A percentile compares a stretch with the other conserved stretches of the same genome.
Evolutionary conservation across 2,329 filamentous ascomycete genomes (phyloP).

Genomic region (Furcasterigmium furcatum): DNA sequence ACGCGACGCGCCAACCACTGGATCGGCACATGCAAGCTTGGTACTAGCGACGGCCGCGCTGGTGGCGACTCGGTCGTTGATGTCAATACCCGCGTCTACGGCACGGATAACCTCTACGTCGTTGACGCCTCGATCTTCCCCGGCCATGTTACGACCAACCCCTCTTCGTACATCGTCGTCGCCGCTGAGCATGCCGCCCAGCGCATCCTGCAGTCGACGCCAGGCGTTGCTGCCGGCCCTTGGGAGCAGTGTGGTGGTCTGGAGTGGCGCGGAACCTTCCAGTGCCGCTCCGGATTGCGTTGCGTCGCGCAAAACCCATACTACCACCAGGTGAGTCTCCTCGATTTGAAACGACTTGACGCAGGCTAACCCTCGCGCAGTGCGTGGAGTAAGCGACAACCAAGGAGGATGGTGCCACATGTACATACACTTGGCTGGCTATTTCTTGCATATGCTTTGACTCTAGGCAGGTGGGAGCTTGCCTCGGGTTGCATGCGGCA

Average conservation of each 20-base stretch:
- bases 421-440: no score
- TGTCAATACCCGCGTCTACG: slow-evolving; percentile 60
- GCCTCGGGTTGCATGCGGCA: no score
- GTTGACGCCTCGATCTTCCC: slow-evolving; percentile 69
- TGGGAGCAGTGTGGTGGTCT: slow-evolving; percentile 16
- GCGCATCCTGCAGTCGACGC: slow-evolving; percentile 14
- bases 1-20: slow-evolving; percentile 48
- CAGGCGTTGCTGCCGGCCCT: slow-evolving; percentile 4
- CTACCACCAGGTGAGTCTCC: slow-evolving; percentile 11
- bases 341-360: no score
- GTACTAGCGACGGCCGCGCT: slow-evolving; percentile 50
- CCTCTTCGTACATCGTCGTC: slow-evolving; percentile 61
- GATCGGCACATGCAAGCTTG: slow-evolving; percentile 57
- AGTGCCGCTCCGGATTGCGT: slow-evolving; percentile 11
- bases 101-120: slow-evolving; percentile 65
- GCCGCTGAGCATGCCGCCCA: slow-evolving; percentile 58
- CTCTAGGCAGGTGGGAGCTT: no score
- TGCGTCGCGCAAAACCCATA: slow-evolving; percentile 13
- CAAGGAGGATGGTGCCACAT: no score
- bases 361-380: no score
- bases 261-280: slow-evolving; percentile 17
- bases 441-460: no score
- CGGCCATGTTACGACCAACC: slow-evolving; percentile 66
- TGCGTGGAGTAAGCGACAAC: no score
- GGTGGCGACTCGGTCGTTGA: slow-evolving; percentile 60